Conservation (phyloP, 2,329 filamentous ascomycete species). For the Fusarium incarnatum region DNA sequence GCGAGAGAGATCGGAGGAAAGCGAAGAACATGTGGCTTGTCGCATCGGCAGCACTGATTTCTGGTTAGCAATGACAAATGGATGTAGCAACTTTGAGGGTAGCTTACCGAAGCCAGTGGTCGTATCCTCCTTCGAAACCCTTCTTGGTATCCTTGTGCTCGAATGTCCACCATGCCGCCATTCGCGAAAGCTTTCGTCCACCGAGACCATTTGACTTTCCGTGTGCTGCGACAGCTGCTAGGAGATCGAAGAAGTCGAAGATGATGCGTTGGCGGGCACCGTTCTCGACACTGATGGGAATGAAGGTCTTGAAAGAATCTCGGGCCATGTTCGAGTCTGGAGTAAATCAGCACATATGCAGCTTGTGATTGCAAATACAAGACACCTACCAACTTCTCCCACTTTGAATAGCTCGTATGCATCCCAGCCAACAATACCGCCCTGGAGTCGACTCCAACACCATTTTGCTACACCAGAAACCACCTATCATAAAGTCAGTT, state of each 20-base stretch:
- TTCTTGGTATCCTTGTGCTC: constrained; percentile 87
- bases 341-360: constrained; percentile 30
- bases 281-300: constrained; percentile 92
- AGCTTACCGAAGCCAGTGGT: constrained; percentile 81
- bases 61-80: constrained; percentile 33
- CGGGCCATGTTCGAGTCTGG: constrained; percentile 90
- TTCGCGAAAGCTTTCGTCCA: constrained; percentile 91
- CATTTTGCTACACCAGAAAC: constrained; percentile 95
- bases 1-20: constrained; percentile 89
- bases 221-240: constrained; percentile 90
- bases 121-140: constrained; percentile 95
- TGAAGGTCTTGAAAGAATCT: constrained; percentile 96
- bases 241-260: constrained; percentile 94
- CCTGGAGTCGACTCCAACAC: constrained; percentile 95
- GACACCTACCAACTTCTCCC: constrained; percentile 80
- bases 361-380: background rate
- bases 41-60: constrained; percentile 84
- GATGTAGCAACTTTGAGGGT: background rate
- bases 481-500: constrained; percentile 67
- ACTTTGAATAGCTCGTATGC: constrained; percentile 96
- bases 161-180: constrained; percentile 99
- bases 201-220: constrained; percentile 93
- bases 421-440: constrained; percentile 96
- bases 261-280: constrained; percentile 88
- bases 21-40: constrained; percentile 98